Conservation (phyloP, 2,329 filamentous ascomycete genomes). For the Aspergillus hortae region DNA sequence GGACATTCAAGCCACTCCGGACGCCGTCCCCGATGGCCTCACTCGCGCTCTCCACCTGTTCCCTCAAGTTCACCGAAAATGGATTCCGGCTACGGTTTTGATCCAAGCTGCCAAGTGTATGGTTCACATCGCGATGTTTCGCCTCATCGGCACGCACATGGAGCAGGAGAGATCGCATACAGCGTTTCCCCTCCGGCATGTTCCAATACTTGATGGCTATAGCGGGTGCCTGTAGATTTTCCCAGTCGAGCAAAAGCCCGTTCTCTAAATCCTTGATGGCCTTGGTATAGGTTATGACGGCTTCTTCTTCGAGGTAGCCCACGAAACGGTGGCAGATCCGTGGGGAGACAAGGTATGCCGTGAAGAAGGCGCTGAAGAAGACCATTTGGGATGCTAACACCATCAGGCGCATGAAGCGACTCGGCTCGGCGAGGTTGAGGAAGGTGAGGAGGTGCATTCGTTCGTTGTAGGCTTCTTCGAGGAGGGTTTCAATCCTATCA, state of each 20-base stretch:
- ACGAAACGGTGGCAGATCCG: constrained; percentile 92
- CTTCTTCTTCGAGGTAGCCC: constrained; percentile 95
- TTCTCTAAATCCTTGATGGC: constrained; percentile 82
- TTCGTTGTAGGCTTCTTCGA: constrained; percentile 90
- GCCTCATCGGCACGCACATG: constrained; percentile 91
- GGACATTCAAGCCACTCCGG: too few relatives aligned
- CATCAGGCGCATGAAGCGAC: constrained; percentile 86
- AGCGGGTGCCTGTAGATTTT: constrained; percentile 73
- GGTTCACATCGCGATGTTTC: constrained; percentile 90
- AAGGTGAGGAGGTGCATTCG: constrained; percentile 92
- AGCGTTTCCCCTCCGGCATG: constrained; percentile 78
- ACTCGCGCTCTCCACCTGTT: too few relatives aligned
- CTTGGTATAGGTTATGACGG: constrained; percentile 90
- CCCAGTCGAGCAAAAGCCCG: constrained; percentile 81
- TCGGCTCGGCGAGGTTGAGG: constrained; percentile 83
- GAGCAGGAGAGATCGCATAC: constrained; percentile 80
- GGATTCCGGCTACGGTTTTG: constrained; percentile 41
- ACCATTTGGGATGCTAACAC: constrained; percentile 90
- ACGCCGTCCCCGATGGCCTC: too few relatives aligned
- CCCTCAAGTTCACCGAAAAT: too few relatives aligned
- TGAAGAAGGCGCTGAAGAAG: constrained; percentile 92
- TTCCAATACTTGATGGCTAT: constrained; percentile 91
- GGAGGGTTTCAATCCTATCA: constrained; percentile 77
- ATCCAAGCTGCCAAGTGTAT: constrained; percentile 84
- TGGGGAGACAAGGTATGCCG: constrained; percentile 82